Evolutionary conservation across 306 rosid species (phyloP), one percentile per base, ranked within the genome.

Genomic region (Astragalus membranaceus): DNA sequence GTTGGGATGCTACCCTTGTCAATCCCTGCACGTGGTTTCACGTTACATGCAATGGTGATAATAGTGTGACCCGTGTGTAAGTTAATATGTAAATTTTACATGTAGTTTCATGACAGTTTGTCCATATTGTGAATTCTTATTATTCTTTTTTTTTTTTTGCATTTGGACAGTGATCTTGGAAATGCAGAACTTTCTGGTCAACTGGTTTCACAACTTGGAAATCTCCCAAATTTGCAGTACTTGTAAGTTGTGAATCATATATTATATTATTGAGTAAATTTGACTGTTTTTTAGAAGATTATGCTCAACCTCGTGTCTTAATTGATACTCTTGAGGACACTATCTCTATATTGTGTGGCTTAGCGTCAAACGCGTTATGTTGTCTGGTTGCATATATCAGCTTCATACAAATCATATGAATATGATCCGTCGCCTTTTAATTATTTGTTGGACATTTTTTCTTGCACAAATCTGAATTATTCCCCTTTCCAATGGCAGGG

Each of bases 21-120:
- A 89, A 91, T 87, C 99, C 99, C 59, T 94, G 97, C 68, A 89
- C 97, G 1, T 94, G 99, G 99, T 94, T 91, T 74, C 96, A 94
- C 49, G 96, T 94, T 59, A 86, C 96, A 13, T 94, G 99, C 83
- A 87, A 85, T 54, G 78, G 82, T 30, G 91, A 87, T 23, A 88
- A 89, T 67, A 80, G 89, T 37, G 99, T 94, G 66, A 94, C 97
- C n/a, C 87, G 97, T 61, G 97, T 94, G 99, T 94, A 89, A 88
- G 97, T 76, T 82, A 32, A 16, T 64, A 10, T 49, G 6, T 29
- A 20, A 62, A 47, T 75, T 69, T 78, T 44, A 26, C 58, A 8
- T n/a, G 37, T 61, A 46, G 30, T 50, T 73, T 75, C 54, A 15
- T 10, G 20, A 54, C 48, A 3, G 39, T 37, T 37, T 74, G 58